Base-by-base conservation (phyloP, 1,139 yeast species). In the Casaregolazyma lundiana region DNA sequence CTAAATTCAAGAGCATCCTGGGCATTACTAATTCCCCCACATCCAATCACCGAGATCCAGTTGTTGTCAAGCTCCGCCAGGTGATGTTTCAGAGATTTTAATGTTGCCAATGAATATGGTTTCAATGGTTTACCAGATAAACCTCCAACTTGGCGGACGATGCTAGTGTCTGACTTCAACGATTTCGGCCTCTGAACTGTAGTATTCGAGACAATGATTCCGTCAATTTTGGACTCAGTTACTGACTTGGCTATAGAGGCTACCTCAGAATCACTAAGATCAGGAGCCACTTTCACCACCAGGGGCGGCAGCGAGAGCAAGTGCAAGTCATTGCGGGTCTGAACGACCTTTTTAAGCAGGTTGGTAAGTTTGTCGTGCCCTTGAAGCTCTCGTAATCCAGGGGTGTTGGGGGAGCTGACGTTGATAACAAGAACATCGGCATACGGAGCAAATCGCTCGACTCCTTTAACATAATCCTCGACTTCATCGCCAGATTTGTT, bases 381-480 rank as follows among this genome's bases (percentile, higher is more conserved):
- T 68, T 90, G 98, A 54, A 90, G 75, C 56, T 82, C 88, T 60
- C 97, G 78, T 54, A 90, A 74, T 1, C 97, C 97, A 1, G 97
- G 97, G 1, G 97, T 92, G 63, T 90, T 90, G 51, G 98, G 98
- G 43, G 95, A 85, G 0, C 96, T 88, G n/a, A 90, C 96, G 60
- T 90, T 90, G 53, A 90, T 77, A 35, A 90, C 92, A 50, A 90
- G 70, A 5, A 87, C 90, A 67, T 92, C 97, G 3, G 97, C 96
- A 59, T 76, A 81, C 11, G 82, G 79, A 7, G 95, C 95, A 56
- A 90, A 78, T 47, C 83, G 72, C 50, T 78, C 77, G 35, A 92
- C 95, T 50, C 98, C 98, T 53, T 77, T 75, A 45, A 85, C 78
- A 61, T 88, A 90, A 65, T 92, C 98, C 50, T 79, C 72, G 45